Evolutionary conservation across 2,329 filamentous ascomycete species (phyloP).

Genomic region (Aspergillus quadrilineatus): DNA sequence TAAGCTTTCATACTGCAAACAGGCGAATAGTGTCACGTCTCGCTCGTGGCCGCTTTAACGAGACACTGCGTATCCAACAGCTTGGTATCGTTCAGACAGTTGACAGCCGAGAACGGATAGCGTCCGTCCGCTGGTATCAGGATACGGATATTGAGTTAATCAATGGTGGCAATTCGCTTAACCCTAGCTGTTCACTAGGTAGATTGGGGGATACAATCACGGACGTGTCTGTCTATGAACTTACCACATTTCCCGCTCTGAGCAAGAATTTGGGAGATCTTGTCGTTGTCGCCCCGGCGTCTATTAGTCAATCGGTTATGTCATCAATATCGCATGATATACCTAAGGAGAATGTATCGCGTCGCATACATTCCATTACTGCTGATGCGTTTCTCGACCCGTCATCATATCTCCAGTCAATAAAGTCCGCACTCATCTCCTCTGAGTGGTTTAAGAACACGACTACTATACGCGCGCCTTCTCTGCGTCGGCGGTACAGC

Average conservation of each 20-base stretch:
- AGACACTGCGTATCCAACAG: constrained; percentile 39
- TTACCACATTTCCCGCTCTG: constrained; percentile 51
- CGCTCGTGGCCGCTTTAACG: background rate
- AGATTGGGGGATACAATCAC: constrained; percentile 43
- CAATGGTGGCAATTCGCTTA: constrained; percentile 34
- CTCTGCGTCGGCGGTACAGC: constrained; percentile 19
- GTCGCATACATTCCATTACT: constrained; percentile 17
- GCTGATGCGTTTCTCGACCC: constrained; percentile 15
- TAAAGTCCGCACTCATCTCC: constrained; percentile 19
- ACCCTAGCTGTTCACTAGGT: constrained; percentile 47
- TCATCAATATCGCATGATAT: background rate
- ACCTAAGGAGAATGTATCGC: constrained; percentile 9
- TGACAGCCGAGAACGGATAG: constrained; percentile 56
- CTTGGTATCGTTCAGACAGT: constrained; percentile 60
- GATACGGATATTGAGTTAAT: constrained; percentile 39
- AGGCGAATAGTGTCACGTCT: background rate
- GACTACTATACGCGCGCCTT: constrained; percentile 16
- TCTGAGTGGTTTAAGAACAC: constrained; percentile 24
- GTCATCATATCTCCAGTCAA: constrained; percentile 17
- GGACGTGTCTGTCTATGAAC: constrained; percentile 60
- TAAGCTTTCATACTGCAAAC: background rate
- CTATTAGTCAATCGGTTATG: constrained; percentile 17
- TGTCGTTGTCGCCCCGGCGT: constrained; percentile 48
- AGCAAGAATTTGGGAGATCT: constrained; percentile 53
- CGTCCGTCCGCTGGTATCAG: constrained; percentile 55